Evolutionary conservation across 106 monocot species (phyloP).

Genomic region (Dendrobium nobile): DNA sequence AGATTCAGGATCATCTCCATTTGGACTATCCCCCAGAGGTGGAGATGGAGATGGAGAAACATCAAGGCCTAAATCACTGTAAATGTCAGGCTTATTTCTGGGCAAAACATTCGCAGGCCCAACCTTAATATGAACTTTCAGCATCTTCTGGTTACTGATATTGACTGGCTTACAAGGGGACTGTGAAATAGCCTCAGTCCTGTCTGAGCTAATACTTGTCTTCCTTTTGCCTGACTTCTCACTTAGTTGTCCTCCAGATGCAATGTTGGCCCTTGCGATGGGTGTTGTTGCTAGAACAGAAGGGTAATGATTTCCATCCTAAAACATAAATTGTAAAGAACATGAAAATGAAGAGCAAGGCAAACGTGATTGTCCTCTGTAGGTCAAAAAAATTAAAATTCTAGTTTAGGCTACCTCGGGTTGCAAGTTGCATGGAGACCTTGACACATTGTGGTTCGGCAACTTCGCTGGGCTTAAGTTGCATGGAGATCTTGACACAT

Average conservation of each 20-base stretch:
- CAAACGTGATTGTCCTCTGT: background rate
- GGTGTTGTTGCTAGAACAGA: constrained; percentile 26
- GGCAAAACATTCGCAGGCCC: constrained; percentile 31
- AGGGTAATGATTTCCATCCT: constrained; percentile 30
- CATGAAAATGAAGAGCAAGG: background rate
- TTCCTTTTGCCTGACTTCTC: constrained; percentile 17
- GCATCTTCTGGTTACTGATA: constrained; percentile 30
- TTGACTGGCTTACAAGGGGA: too few relatives aligned
- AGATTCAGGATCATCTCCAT: constrained; percentile 21
- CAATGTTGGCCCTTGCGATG: constrained; percentile 18
- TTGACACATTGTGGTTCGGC: constrained; percentile 21
- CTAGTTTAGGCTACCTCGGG: constrained; percentile 37
- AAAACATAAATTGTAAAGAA: background rate
- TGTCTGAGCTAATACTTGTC: background rate
- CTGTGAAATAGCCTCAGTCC: constrained; percentile 5
- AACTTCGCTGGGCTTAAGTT: constrained; percentile 26
- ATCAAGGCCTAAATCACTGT: constrained; percentile 74
- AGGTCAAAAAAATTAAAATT: background rate
- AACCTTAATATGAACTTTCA: constrained; percentile 78
- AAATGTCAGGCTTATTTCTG: constrained; percentile 64
- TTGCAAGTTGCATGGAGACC: constrained; percentile 35
- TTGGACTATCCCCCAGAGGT: constrained; percentile 46
- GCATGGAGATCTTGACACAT: background rate
- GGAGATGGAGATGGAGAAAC: constrained; percentile 50
- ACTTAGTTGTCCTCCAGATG: constrained; percentile 10